Conservation (phyloP, 257 asterid species). For the Solanum gandarillasii region DNA sequence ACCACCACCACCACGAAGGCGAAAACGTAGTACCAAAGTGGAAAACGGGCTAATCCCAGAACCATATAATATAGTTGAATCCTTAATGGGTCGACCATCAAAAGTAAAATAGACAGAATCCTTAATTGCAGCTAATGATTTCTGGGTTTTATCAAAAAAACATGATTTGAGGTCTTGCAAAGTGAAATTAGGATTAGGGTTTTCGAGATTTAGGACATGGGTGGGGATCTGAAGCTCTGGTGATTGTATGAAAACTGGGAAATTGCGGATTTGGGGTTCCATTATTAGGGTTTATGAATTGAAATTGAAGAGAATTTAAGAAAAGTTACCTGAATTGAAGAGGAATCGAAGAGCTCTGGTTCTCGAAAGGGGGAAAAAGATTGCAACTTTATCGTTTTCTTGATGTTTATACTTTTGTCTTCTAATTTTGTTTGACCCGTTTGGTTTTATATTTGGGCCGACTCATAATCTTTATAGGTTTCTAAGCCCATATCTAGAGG, state of each 20-base stretch:
- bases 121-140: slow-evolving; percentile 2
- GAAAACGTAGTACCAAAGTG: slow-evolving; percentile 48
- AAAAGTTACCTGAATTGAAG: background rate
- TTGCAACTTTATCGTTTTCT: rapidly evolving
- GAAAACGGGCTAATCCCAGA: slow-evolving; percentile 36
- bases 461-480: background rate
- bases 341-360: background rate
- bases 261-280: slow-evolving; percentile 11
- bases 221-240: slow-evolving; percentile 47
- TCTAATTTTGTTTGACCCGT: background rate
- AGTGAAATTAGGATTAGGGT: slow-evolving; percentile 48
- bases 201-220: slow-evolving; percentile 31
- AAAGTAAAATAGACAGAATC: slow-evolving; percentile 44
- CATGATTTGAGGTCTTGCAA: slow-evolving; percentile 40
- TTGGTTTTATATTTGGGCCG: background rate
- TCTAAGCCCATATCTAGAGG: background rate
- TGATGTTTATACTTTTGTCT: background rate
- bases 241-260: slow-evolving; percentile 53
- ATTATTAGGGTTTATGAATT: background rate
- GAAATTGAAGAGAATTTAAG: background rate
- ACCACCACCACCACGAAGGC: slow-evolving; percentile 75
- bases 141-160: slow-evolving; percentile 18
- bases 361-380: background rate
- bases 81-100: slow-evolving; percentile 47
- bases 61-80: slow-evolving; percentile 26